A percentile compares a stretch with the other conserved stretches of the same genome.
Evolutionary conservation across 1,284 basidiomycete genomes (phyloP).

Genomic region (Amylostereum areolatum): DNA sequence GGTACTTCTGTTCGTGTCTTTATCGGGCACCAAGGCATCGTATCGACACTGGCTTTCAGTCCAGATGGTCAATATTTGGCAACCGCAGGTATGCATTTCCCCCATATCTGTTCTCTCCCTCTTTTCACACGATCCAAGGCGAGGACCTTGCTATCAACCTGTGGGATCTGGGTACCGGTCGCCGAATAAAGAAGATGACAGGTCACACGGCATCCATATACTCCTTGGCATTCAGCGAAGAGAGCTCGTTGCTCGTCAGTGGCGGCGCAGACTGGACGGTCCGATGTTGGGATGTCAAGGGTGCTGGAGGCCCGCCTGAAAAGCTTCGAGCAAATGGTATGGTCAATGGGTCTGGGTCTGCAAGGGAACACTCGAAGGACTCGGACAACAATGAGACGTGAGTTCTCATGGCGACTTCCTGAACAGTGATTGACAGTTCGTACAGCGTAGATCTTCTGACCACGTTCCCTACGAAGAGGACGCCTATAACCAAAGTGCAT

Average conservation of each 20-base stretch:
- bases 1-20: constrained; percentile 94
- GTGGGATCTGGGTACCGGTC: constrained; percentile 94
- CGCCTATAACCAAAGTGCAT: constrained; percentile 87
- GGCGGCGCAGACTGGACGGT: constrained; percentile 93
- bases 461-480: constrained; percentile 93
- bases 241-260: constrained; percentile 86
- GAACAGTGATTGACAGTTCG: constrained; percentile 7
- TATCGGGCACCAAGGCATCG: constrained; percentile 87
- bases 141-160: constrained; percentile 92
- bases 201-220: constrained; percentile 89
- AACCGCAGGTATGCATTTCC: constrained; percentile 61
- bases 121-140: constrained; percentile 36
- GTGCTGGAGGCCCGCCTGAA: constrained; percentile 58
- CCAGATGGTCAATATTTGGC: constrained; percentile 94
- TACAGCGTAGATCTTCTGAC: constrained; percentile 80
- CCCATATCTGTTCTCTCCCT: constrained; percentile 1
- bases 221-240: constrained; percentile 87
- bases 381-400: constrained; percentile 56
- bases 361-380: constrained; percentile 23
- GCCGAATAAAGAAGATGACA: constrained; percentile 94
- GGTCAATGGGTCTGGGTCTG: constrained; percentile 23
- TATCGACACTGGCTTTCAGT: constrained; percentile 87
- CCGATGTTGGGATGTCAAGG: constrained; percentile 93
- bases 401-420: constrained; percentile 20
- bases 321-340: constrained; percentile 53